These are phyloP conservation scores for Colletotrichum liriopes DNA, from an alignment of 2,329 filamentous ascomycete genomes.

Conservation along the genomic window DNA sequence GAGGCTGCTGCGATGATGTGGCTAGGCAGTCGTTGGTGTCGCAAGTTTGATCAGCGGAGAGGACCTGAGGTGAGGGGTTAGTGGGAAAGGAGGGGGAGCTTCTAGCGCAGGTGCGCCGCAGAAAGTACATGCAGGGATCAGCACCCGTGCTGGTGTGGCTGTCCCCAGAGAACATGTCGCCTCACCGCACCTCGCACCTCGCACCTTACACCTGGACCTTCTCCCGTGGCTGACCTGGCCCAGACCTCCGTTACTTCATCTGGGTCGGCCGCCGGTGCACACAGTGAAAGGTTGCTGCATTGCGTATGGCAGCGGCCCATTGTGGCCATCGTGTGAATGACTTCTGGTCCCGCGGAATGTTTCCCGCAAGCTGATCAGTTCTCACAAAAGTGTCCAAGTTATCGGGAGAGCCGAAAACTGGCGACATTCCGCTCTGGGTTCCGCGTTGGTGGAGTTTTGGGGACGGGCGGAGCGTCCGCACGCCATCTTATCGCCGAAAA, in stretches of 20 bases:
- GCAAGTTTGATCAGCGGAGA: constrained; percentile 29
- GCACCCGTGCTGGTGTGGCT: constrained; percentile 15
- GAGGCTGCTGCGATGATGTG: constrained; percentile 41
- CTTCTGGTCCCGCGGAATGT: background rate
- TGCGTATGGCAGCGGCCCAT: background rate
- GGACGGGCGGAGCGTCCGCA: background rate
- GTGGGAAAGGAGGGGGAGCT: background rate
- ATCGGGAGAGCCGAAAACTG: background rate
- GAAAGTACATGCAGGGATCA: constrained; percentile 9
- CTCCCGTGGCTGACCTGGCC: background rate
- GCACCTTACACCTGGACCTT: background rate
- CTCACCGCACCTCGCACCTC: background rate
- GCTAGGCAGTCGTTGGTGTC: constrained; percentile 42
- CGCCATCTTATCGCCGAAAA: background rate
- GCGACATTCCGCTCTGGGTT: background rate
- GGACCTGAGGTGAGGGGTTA: constrained; percentile 2
- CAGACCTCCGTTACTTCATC: too few species aligned
- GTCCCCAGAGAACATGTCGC: background rate
- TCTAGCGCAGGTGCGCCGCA: constrained; percentile 1
- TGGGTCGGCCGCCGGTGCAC: background rate
- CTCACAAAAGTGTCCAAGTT: background rate
- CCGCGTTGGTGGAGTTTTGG: background rate
- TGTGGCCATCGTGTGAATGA: background rate
- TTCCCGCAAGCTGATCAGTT: too few species aligned
- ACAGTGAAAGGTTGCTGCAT: background rate